These are phyloP conservation scores for Yarrowia yakushimensis DNA, from an alignment of 805 yeast species.

Conservation along the genomic window DNA sequence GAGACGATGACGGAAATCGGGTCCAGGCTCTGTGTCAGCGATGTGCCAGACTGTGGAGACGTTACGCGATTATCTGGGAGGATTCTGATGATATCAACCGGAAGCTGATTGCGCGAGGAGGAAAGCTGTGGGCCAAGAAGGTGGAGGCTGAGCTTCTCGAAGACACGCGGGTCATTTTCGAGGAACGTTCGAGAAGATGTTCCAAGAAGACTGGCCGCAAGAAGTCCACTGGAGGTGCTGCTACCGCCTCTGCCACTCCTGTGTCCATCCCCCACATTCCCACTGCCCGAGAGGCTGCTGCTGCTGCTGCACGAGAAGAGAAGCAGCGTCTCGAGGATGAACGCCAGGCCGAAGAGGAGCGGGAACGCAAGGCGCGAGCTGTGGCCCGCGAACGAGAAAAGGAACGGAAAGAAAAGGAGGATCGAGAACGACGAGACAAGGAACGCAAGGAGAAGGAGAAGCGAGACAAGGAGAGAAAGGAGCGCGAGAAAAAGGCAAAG, in stretches of 20 bases:
- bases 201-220: constrained; percentile 18
- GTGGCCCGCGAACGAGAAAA: constrained; percentile 26
- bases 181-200: constrained; percentile 34
- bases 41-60: constrained; percentile 88
- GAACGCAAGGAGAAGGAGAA: constrained; percentile 19
- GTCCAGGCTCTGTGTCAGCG: constrained; percentile 70
- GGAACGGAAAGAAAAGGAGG: constrained; percentile 28
- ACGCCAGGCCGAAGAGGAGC: constrained; percentile 24
- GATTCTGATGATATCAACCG: constrained; percentile 64
- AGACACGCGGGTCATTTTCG: constrained; percentile 44
- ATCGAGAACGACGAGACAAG: not conserved
- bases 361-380: constrained; percentile 26
- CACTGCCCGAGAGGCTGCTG: constrained; percentile 25
- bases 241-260: constrained; percentile 1
- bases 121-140: constrained; percentile 55
- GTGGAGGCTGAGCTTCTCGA: constrained; percentile 59
- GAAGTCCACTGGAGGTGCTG: not conserved
- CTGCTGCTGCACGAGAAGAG: constrained; percentile 24
- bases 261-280: constrained; percentile 2
- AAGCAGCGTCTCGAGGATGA: constrained; percentile 28
- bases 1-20: constrained; percentile 34
- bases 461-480: constrained; percentile 15
- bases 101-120: constrained; percentile 44
- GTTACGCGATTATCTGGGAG: constrained; percentile 86
- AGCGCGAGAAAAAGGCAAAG: not conserved